These are phyloP conservation scores for Sherardia arvensis DNA, from an alignment of 257 asterid genomes.

Conservation along the genomic window DNA sequence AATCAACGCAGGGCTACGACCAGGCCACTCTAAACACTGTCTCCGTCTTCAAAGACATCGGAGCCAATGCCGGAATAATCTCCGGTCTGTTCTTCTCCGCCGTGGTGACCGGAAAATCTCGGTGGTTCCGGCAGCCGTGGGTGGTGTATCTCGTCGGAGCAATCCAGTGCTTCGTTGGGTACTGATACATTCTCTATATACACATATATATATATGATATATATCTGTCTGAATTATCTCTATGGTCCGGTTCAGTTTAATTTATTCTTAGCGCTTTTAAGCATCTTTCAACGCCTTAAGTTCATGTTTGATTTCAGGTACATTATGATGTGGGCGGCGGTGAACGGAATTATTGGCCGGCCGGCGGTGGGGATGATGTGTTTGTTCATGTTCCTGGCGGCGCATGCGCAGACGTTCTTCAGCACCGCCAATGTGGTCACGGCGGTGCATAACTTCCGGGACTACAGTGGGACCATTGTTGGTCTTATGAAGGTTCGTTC, in stretches of 20 bases:
- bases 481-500: conserved; percentile 80
- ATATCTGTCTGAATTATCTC: too few species aligned
- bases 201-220: too few species aligned
- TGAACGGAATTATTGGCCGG: conserved; percentile 45
- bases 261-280: too few species aligned
- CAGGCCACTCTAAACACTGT: conserved; percentile 77
- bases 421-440: conserved; percentile 87
- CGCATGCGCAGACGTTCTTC: conserved; percentile 90
- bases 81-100: conserved; percentile 73
- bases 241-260: too few species aligned
- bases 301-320: too few species aligned
- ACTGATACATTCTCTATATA: too few species aligned
- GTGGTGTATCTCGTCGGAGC: conserved; percentile 61
- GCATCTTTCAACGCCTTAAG: too few species aligned
- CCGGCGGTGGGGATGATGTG: conserved; percentile 55
- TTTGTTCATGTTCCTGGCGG: conserved; percentile 76
- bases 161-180: conserved; percentile 69
- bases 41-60: conserved; percentile 79
- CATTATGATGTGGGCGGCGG: conserved; percentile 76
- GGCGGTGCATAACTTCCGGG: conserved; percentile 69
- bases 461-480: conserved; percentile 68
- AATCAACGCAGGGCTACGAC: conserved; percentile 61
- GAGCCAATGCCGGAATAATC: conserved; percentile 73
- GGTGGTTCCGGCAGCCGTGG: conserved; percentile 52
- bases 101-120: conserved; percentile 11